Evolutionary conservation across 2,329 filamentous ascomycete genomes (phyloP).

Genomic region (Ophiostoma ulmi): DNA sequence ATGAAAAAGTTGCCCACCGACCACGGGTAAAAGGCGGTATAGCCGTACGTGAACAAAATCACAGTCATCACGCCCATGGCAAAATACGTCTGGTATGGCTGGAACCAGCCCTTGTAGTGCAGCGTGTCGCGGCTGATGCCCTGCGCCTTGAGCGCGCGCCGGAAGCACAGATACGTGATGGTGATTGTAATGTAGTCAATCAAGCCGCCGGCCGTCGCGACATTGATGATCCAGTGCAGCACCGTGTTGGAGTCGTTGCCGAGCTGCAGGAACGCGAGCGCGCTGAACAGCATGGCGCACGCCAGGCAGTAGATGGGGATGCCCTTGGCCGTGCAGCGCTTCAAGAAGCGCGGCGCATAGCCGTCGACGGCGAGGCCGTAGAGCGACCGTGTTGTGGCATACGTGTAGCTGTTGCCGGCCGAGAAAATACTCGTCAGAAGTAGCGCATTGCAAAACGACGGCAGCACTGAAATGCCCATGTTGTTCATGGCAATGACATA

Average conservation of each 20-base stretch:
- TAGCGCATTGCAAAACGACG: slow-evolving; percentile 60
- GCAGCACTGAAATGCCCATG: slow-evolving; percentile 62
- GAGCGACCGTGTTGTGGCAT: slow-evolving; percentile 40
- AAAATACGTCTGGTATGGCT: slow-evolving; percentile 39
- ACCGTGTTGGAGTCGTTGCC: slow-evolving; percentile 36
- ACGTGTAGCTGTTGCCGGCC: slow-evolving; percentile 57
- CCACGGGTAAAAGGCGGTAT: slow-evolving; percentile 48
- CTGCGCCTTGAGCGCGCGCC: slow-evolving; percentile 37
- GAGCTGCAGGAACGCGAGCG: slow-evolving; percentile 40
- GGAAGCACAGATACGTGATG: slow-evolving; percentile 39
- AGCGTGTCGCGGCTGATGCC: slow-evolving; percentile 34
- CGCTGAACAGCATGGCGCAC: slow-evolving; percentile 36
- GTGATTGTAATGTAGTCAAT: slow-evolving; percentile 42
- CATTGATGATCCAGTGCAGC: slow-evolving; percentile 40
- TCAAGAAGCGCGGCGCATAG: slow-evolving; percentile 39
- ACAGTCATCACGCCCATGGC: slow-evolving; percentile 27
- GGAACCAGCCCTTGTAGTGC: slow-evolving; percentile 38
- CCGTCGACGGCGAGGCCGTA: slow-evolving; percentile 39
- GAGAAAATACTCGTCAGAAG: slow-evolving; percentile 56
- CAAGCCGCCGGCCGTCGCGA: slow-evolving; percentile 41
- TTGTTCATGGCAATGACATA: slow-evolving; percentile 68
- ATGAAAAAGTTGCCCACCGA: slow-evolving; percentile 44
- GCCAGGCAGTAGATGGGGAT: slow-evolving; percentile 40
- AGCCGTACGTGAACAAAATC: slow-evolving; percentile 44
- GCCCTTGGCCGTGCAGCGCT: slow-evolving; percentile 34